Evolutionary conservation across 306 rosid species (phyloP), one percentile per base, ranked within the genome.

Genomic region (Pterocarpus santalinus): DNA sequence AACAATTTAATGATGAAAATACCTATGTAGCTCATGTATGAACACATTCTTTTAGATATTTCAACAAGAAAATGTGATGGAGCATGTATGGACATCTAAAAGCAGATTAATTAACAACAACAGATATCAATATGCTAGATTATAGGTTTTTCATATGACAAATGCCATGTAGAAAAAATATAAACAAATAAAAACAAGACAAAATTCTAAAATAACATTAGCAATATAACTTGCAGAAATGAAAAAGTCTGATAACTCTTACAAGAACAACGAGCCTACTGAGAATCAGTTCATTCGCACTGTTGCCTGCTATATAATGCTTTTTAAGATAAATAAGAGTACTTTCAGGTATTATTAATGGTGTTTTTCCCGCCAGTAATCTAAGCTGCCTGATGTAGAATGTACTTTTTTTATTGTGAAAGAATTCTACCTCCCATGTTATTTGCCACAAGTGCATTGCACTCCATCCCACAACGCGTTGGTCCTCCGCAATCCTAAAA

Each of bases 401-500:
- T 9, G 10, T 47, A 38, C 53, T 73, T 30, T 34, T 67, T 74
- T 70, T 34, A 70, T 16, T 3, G 43, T 52, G 33, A 80, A 46
- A 70, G 64, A 74, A 55, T 39, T 78, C 74, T 93, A 91, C 98
- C 99, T 83, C 87, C 97, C 56, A 73, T 68, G 30, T 83, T 83
- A 69, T 82, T 81, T 39, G 90, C 91, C 79, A 86, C 88, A 80
- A 95, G 97, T 64, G 97, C 98, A 84, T 88, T 89, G 84, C 98
- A 95, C 41, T 78, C 90, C 93, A 86, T 93, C 72, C 96, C 98
- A 85, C 99, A 95, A 38, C 55, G 97, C 0, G 80, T 82, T 41
- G 97, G 91, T 28, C 97, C 99, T 62, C 98, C 96, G 84, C 97
- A 95, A 53, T 90, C 93, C 99, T 95, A 81, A 82, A 81, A 67